Evolutionary conservation across 495 filamentous ascomycete genomes (phyloP).

Genomic region (Talaromyces liani): DNA sequence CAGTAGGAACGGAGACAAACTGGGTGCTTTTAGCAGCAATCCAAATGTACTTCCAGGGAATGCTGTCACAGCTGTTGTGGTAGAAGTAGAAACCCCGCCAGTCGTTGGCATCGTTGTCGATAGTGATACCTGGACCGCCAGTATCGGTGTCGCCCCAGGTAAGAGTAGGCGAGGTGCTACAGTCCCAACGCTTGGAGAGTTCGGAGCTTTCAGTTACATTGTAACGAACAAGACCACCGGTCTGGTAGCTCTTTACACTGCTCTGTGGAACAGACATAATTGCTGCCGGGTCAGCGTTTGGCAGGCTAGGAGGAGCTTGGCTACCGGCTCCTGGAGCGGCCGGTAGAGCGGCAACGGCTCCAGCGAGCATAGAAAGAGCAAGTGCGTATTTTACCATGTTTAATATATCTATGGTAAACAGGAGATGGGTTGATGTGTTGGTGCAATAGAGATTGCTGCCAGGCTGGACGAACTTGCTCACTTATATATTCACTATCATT

Average conservation of each 20-base stretch:
- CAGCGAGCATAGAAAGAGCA: not conserved
- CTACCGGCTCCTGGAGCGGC: not conserved
- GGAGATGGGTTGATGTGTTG: not conserved
- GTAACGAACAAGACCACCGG: conserved; percentile 2
- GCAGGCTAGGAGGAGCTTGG: conserved; percentile 3
- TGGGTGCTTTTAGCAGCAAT: conserved; percentile 2
- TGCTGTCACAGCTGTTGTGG: conserved; percentile 5
- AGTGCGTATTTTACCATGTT: not conserved
- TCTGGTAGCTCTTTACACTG: not conserved
- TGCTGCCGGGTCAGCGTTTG: not conserved
- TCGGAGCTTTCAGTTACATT: not conserved
- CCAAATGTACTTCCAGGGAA: conserved; percentile 8
- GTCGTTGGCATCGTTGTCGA: not conserved
- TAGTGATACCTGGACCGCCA: conserved; percentile 3
- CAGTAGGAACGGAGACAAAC: not conserved
- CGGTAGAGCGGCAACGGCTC: not conserved
- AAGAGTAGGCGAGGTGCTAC: conserved; percentile 3
- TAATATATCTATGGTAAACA: not conserved
- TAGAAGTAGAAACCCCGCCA: conserved; percentile 5
- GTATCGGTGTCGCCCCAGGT: conserved; percentile 1
- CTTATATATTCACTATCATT: not conserved
- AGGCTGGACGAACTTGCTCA: not conserved
- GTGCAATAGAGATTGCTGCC: not conserved
- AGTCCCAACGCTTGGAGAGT: conserved; percentile 6
- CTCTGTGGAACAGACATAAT: conserved; percentile 6